Percentiles rank a stretch among this genome's conserved stretches.
phyloP scores from a whole-genome alignment of 495 filamentous ascomycete species.

The Xylaria acuta region DNA sequence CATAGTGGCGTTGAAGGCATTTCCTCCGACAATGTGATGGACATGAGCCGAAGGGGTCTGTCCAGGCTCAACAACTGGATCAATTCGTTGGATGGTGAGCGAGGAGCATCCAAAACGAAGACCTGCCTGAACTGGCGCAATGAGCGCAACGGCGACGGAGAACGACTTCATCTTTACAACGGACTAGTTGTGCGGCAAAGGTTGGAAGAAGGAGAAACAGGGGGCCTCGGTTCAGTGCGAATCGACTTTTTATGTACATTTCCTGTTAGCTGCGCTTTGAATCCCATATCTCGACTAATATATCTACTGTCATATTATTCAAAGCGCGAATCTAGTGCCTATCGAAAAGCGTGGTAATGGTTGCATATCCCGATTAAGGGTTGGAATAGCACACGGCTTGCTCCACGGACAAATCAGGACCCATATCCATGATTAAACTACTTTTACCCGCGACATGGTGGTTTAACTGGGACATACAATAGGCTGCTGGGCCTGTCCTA shows the following conservation, averaged over 20 bases:
- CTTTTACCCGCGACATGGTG: constrained; percentile 38
- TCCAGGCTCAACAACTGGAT: constrained; percentile 56
- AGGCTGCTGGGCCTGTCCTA: constrained; percentile 27
- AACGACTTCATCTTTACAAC: constrained; percentile 53
- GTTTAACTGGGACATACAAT: constrained; percentile 31
- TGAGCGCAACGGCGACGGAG: constrained; percentile 43
- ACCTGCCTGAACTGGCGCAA: constrained; percentile 48
- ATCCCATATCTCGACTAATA: neutral
- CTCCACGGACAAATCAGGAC: constrained; percentile 24
- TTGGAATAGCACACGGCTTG: constrained; percentile 5
- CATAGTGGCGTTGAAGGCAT: constrained; percentile 58
- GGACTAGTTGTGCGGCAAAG: constrained; percentile 28
- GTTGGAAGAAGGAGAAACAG: constrained; percentile 29
- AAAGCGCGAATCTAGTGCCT: constrained; percentile 16
- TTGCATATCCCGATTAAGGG: constrained; percentile 22
- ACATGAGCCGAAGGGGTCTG: constrained; percentile 51
- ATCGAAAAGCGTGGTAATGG: constrained; percentile 20
- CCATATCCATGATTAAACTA: constrained; percentile 26
- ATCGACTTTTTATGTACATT: constrained; percentile 17
- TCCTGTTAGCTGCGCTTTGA: neutral
- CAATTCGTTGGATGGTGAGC: constrained; percentile 53
- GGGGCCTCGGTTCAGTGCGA: constrained; percentile 17
- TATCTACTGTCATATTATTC: neutral
- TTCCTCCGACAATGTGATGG: constrained; percentile 58
- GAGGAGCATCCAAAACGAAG: constrained; percentile 57